Percentiles rank a stretch among this genome's conserved stretches.
Evolutionary conservation across 306 rosid genomes (phyloP).

Genomic region (Herpetospermum pedunculosum): DNA sequence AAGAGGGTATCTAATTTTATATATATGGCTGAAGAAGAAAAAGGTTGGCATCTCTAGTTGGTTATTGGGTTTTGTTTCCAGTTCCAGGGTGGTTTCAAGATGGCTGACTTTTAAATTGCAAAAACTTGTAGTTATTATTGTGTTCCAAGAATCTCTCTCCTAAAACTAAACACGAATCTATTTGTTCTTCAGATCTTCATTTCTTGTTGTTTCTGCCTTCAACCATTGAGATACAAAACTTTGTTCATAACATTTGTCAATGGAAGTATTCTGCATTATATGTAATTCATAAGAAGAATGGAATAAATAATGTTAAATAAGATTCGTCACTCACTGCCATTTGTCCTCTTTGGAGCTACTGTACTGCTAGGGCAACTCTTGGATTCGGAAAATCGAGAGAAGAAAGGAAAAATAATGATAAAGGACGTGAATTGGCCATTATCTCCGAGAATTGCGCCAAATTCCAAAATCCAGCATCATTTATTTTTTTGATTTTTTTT

Average conservation of each 20-base stretch:
- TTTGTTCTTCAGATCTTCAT: not conserved
- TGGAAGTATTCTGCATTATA: not conserved
- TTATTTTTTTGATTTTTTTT: no score
- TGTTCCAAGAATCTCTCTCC: not conserved
- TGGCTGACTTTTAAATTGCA: conserved; percentile 34
- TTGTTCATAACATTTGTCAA: not conserved
- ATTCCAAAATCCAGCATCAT: conserved; percentile 5
- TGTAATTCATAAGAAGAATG: not conserved
- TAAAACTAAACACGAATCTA: not conserved
- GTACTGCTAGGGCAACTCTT: not conserved
- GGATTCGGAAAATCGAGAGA: not conserved
- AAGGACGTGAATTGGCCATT: not conserved
- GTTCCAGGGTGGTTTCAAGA: conserved; percentile 42
- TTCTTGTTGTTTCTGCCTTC: not conserved
- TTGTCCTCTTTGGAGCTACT: not conserved
- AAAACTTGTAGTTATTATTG: conserved; percentile 8
- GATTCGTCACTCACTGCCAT: no score
- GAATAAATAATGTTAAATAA: no score
- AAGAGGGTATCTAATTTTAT: conserved; percentile 27
- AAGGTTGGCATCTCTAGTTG: conserved; percentile 25
- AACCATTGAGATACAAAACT: not conserved
- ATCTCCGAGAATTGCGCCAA: conserved; percentile 11
- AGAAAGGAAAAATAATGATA: not conserved
- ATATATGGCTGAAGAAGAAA: conserved; percentile 16
- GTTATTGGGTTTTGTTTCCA: conserved; percentile 33